Evolutionary conservation across 805 yeast genomes (phyloP).

Genomic region (Candida tammaniensis): DNA sequence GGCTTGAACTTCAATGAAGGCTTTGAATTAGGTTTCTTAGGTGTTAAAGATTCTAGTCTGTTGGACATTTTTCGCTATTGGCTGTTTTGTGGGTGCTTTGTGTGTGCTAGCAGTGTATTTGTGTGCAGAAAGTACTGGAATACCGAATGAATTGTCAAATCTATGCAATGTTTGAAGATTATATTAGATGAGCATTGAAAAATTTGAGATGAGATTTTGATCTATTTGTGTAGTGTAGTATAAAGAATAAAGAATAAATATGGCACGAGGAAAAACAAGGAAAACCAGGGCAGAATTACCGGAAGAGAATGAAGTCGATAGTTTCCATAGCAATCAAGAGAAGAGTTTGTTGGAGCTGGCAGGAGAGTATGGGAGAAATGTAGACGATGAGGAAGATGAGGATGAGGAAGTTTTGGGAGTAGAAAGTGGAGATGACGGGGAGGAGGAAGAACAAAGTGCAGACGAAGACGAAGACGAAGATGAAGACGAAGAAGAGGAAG

Average conservation of each 20-base stretch:
- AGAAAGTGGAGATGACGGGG: slow-evolving; percentile 21
- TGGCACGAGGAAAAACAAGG: slow-evolving; percentile 19
- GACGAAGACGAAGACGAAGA: slow-evolving; percentile 37
- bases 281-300: slow-evolving; percentile 18
- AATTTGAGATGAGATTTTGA: neutral
- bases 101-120: slow-evolving; percentile 1
- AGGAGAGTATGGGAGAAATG: slow-evolving; percentile 35
- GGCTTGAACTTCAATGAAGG: slow-evolving; percentile 78
- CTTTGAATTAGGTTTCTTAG: slow-evolving; percentile 35
- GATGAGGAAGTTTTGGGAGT: slow-evolving; percentile 48
- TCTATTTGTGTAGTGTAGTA: too few relatives aligned
- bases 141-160: neutral
- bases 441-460: slow-evolving; percentile 44
- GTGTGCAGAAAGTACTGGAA: neutral
- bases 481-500: slow-evolving; percentile 23
- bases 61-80: slow-evolving; percentile 36
- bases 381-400: slow-evolving; percentile 17
- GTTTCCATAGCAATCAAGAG: slow-evolving; percentile 60
- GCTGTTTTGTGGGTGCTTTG: neutral
- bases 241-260: too few relatives aligned
- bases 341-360: slow-evolving; percentile 56
- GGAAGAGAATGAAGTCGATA: slow-evolving; percentile 67
- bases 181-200: slow-evolving; percentile 2
- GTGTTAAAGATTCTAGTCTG: slow-evolving; percentile 40
- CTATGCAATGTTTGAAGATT: neutral